Evolutionary conservation across 768 basidiomycete genomes (phyloP).

Genomic region (Lentinula sp.): DNA sequence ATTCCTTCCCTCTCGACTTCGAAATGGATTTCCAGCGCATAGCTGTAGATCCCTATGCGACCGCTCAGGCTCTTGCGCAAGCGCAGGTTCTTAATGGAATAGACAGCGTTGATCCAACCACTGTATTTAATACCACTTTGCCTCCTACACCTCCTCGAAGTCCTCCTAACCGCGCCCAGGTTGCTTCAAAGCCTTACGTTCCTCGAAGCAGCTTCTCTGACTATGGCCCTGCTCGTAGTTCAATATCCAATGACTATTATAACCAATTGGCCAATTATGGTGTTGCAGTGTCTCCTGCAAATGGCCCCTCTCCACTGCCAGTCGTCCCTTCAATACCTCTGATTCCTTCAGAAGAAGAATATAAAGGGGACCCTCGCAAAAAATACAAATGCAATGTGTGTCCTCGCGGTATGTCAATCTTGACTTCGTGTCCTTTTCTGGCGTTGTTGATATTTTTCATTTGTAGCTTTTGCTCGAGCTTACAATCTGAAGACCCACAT

Average conservation of each 20-base stretch:
- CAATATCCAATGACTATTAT: conserved; percentile 41
- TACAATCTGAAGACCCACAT: conserved; percentile 96
- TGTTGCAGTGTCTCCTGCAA: conserved; percentile 47
- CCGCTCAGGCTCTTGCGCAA: conserved; percentile 24
- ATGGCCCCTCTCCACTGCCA: conserved; percentile 46
- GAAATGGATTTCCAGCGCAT: conserved; percentile 71
- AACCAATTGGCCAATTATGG: conserved; percentile 45
- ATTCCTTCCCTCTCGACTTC: conserved; percentile 58
- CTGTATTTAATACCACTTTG: conserved; percentile 51
- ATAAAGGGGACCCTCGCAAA: conserved; percentile 62
- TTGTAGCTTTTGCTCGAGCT: conserved; percentile 80
- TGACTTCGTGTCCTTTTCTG: conserved; percentile 1
- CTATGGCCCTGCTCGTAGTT: conserved; percentile 49
- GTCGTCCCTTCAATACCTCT: conserved; percentile 37
- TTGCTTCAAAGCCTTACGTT: conserved; percentile 28
- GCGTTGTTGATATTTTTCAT: conserved; percentile 6
- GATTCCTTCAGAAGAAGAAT: conserved; percentile 34
- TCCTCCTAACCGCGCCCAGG: conserved; percentile 26
- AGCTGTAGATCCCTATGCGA: conserved; percentile 46
- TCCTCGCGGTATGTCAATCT: conserved; percentile 50
- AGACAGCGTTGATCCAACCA: conserved; percentile 32
- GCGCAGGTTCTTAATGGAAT: conserved; percentile 16
- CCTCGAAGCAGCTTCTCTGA: conserved; percentile 59
- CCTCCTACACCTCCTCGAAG: conserved; percentile 55
- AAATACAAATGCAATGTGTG: conserved; percentile 76